phyloP scores from a whole-genome alignment of 176 grass and related monocot species.

The Musa beccarii region DNA sequence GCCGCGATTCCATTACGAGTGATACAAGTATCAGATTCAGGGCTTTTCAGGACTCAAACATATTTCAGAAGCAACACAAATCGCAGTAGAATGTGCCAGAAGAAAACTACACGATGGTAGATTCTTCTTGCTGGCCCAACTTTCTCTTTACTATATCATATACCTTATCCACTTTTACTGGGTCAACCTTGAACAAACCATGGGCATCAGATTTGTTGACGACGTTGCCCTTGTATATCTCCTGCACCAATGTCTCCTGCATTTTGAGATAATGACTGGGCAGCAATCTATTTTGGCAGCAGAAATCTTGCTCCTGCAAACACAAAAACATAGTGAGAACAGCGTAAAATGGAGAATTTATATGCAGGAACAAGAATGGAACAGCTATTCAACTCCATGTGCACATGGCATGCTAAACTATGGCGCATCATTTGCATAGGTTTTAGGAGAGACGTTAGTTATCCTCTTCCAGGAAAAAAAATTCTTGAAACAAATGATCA shows the following conservation, averaged over 20 bases:
- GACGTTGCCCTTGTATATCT: slow-evolving; percentile 79
- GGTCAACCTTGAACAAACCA: slow-evolving; percentile 78
- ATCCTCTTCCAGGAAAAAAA: too few relatives aligned
- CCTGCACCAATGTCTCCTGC: slow-evolving; percentile 74
- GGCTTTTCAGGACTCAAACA: not conserved
- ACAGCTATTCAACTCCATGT: too few relatives aligned
- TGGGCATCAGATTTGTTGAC: slow-evolving; percentile 75
- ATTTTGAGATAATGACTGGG: slow-evolving; percentile 81
- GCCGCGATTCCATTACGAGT: too few relatives aligned
- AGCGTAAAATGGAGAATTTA: not conserved
- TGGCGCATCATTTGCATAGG: too few relatives aligned
- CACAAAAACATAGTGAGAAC: not conserved
- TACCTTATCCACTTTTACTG: slow-evolving; percentile 67
- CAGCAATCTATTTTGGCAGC: slow-evolving; percentile 69
- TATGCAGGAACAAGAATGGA: too few relatives aligned
- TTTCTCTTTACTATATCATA: slow-evolving; percentile 88
- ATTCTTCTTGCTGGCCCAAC: slow-evolving; percentile 54
- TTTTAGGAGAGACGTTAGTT: too few relatives aligned
- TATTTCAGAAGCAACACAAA: not conserved
- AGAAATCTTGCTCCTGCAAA: slow-evolving; percentile 72
- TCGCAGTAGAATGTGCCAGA: not conserved
- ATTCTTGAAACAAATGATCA: too few relatives aligned
- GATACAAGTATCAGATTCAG: not conserved
- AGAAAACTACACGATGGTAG: slow-evolving; percentile 33
- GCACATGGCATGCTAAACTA: too few relatives aligned